These are phyloP conservation scores for Hamamelis virginiana DNA, from an alignment of 164 flowering plant genomes.

Conservation along the genomic window DNA sequence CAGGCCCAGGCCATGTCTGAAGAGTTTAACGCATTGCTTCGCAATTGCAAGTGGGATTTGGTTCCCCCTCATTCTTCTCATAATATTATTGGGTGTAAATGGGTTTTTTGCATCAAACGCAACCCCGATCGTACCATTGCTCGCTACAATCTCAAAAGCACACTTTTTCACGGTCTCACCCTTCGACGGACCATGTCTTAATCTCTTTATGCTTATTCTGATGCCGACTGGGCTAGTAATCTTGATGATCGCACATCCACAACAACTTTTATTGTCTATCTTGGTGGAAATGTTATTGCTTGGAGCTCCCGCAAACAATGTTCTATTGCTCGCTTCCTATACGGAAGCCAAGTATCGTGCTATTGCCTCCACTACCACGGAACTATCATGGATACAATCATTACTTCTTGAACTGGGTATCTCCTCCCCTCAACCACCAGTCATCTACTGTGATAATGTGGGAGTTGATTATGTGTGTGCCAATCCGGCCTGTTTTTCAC, in stretches of 20 bases:
- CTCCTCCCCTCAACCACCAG: background rate
- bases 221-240: no score
- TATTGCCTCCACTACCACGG: no score
- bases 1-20: background rate
- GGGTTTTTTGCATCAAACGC: no score
- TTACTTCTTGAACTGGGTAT: no score
- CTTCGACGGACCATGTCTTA: background rate
- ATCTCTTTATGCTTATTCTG: background rate
- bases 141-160: background rate
- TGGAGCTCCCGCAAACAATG: background rate
- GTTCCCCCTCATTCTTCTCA: background rate
- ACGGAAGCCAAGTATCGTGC: no score
- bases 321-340: no score
- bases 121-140: slow-evolving; percentile 1
- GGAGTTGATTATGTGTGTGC: background rate
- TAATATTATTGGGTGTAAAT: background rate
- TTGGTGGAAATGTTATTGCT: background rate
- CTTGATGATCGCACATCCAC: no score
- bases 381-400: no score
- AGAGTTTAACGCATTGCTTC: background rate
- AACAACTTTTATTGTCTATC: background rate
- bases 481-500: background rate
- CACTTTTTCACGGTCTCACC: background rate
- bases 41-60: slow-evolving; percentile 7
- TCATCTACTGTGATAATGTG: background rate